Evolutionary conservation across 1,284 basidiomycete species (phyloP).

Genomic region (Porogramme epimiltina): DNA sequence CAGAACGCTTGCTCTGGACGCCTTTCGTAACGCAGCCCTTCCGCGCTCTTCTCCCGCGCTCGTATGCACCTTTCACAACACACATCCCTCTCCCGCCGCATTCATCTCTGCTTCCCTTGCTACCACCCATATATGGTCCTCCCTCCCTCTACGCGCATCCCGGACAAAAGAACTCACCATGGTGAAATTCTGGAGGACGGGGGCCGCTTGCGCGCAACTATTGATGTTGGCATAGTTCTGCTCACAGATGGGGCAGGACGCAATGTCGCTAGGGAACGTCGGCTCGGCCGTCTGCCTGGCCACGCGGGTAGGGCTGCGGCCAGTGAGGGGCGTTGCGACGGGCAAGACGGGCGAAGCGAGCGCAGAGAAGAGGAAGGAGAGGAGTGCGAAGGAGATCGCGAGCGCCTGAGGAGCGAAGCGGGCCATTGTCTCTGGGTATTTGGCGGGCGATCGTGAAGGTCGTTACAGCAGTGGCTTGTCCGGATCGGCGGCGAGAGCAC

Average conservation of each 20-base stretch:
- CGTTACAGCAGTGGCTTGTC: conserved; percentile 1
- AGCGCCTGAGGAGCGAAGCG: conserved; percentile 5
- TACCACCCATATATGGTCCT: neutral
- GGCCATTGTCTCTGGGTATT: conserved; percentile 2
- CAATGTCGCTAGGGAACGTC: conserved; percentile 49
- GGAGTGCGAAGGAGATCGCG: conserved; percentile 10
- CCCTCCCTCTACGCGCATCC: neutral
- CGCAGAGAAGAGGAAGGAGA: conserved; percentile 11
- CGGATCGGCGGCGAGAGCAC: neutral
- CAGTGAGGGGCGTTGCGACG: conserved; percentile 5
- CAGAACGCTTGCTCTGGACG: neutral
- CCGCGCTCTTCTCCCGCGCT: neutral
- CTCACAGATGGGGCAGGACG: conserved; percentile 57
- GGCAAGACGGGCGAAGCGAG: conserved; percentile 15
- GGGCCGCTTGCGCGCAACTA: conserved; percentile 57
- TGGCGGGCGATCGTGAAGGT: neutral
- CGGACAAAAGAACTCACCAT: conserved; percentile 38
- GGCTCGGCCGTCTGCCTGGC: conserved; percentile 31
- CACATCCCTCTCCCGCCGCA: too few species aligned
- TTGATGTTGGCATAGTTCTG: conserved; percentile 53
- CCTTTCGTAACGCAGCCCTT: too few species aligned
- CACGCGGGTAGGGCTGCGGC: neutral
- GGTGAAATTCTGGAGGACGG: conserved; percentile 59
- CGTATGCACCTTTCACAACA: too few species aligned
- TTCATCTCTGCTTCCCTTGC: too few species aligned